A percentile compares a stretch with the other conserved stretches of the same genome.
phyloP scores from a whole-genome alignment of 1,284 basidiomycete species.

The Athelia sp. region DNA sequence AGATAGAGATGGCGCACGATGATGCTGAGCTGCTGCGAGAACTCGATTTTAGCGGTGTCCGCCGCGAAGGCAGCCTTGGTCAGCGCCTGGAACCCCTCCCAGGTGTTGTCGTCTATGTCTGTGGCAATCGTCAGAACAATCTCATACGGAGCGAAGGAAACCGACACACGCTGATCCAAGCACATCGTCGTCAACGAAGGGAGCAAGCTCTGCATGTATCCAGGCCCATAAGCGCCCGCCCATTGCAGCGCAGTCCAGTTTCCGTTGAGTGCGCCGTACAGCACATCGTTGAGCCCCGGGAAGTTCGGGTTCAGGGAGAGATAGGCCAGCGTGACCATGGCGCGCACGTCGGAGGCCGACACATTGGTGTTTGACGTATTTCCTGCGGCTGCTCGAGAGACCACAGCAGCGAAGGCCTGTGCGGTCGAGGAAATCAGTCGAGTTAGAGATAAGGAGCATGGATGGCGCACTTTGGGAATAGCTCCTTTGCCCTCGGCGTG shows the following conservation, averaged over 20 bases:
- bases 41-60: neutral
- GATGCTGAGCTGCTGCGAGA: neutral
- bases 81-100: constrained; percentile 6
- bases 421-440: no score
- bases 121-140: no score
- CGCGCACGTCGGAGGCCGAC: constrained; percentile 5
- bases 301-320: constrained; percentile 9
- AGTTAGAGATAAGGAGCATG: neutral
- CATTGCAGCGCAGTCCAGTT: constrained; percentile 7
- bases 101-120: constrained; percentile 11
- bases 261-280: constrained; percentile 7
- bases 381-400: neutral
- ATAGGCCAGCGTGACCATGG: constrained; percentile 8
- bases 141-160: no score
- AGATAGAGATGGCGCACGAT: neutral
- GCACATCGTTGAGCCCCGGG: constrained; percentile 6
- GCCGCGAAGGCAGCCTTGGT: neutral
- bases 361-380: neutral
- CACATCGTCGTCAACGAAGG: constrained; percentile 1
- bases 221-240: constrained; percentile 1
- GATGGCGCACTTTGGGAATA: constrained; percentile 5
- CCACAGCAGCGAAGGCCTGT: neutral
- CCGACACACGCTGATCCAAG: constrained; percentile 8
- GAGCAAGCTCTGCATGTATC: neutral
- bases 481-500: constrained; percentile 12